A percentile compares a stretch with the other conserved stretches of the same genome.
phyloP scores from a whole-genome alignment of 1,284 basidiomycete species.

The Sporisorium scitamineum region DNA sequence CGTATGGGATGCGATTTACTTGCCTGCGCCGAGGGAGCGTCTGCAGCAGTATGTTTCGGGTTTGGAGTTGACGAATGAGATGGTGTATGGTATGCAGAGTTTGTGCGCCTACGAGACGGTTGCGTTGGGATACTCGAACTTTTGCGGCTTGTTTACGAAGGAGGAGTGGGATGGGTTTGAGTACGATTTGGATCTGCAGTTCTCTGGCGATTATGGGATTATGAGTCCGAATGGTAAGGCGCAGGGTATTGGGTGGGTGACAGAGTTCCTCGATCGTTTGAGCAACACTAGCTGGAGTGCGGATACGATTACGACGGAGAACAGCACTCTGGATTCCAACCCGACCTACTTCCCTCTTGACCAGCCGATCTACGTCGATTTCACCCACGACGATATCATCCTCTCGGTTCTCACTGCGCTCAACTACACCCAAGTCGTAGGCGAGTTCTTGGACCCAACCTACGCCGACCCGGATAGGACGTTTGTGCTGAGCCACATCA shows the following conservation, averaged over 20 bases:
- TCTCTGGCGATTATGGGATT: conserved; percentile 75
- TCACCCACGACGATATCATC: conserved; percentile 63
- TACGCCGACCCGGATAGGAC: conserved; percentile 41
- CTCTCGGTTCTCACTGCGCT: conserved; percentile 61
- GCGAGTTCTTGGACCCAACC: conserved; percentile 47
- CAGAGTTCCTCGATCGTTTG: conserved; percentile 65
- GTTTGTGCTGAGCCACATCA: conserved; percentile 56
- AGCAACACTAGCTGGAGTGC: conserved; percentile 44
- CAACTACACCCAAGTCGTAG: conserved; percentile 61
- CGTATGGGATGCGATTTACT: conserved; percentile 70
- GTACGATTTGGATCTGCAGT: conserved; percentile 73
- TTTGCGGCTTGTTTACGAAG: conserved; percentile 87
- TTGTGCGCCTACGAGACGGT: conserved; percentile 70
- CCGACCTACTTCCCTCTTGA: conserved; percentile 61
- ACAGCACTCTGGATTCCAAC: conserved; percentile 56
- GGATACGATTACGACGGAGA: conserved; percentile 56
- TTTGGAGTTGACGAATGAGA: conserved; percentile 70
- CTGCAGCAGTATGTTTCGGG: conserved; percentile 56
- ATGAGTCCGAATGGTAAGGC: conserved; percentile 82
- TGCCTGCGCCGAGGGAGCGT: conserved; percentile 51
- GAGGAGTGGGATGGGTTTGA: conserved; percentile 87
- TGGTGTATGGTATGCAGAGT: conserved; percentile 59
- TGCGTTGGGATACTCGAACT: conserved; percentile 70
- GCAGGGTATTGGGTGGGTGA: conserved; percentile 84
- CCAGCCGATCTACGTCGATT: conserved; percentile 63